phyloP scores from a whole-genome alignment of 176 grass and related monocot genomes.

The Phoenix roebelenii region DNA sequence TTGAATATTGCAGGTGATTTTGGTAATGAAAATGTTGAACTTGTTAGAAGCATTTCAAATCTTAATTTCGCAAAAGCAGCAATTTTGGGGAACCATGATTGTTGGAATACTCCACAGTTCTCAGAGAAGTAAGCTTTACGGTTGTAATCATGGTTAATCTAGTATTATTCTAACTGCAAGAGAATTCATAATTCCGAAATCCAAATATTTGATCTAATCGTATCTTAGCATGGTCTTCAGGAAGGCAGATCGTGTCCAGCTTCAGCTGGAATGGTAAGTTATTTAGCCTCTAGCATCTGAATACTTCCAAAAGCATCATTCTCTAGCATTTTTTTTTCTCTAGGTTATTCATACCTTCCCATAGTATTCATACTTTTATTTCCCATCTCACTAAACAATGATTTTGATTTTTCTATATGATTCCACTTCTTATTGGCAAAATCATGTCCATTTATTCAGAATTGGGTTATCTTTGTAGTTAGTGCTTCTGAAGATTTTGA shows the following conservation, averaged over 20 bases:
- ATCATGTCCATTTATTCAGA: too few relatives aligned
- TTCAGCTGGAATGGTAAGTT: conserved; percentile 71
- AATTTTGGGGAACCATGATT: conserved; percentile 98
- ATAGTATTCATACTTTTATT: too few relatives aligned
- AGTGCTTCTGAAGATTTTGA: too few relatives aligned
- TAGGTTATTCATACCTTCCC: not conserved
- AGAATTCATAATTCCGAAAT: conserved; percentile 7
- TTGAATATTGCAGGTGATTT: conserved; percentile 57
- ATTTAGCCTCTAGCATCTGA: conserved; percentile 3
- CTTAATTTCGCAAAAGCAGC: conserved; percentile 65
- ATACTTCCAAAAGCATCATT: not conserved
- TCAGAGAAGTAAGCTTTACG: conserved; percentile 61
- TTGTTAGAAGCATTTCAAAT: conserved; percentile 89
- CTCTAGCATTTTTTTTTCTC: not conserved
- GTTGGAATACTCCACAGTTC: conserved; percentile 77
- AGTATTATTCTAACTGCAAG: conserved; percentile 16
- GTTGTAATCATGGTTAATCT: conserved; percentile 12
- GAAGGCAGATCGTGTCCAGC: conserved; percentile 55
- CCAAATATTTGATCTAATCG: conserved; percentile 19
- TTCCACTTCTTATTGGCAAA: too few relatives aligned
- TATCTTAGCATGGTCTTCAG: conserved; percentile 43
- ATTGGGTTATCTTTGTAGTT: too few relatives aligned
- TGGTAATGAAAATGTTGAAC: conserved; percentile 89
- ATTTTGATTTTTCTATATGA: not conserved
- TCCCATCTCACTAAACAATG: too few relatives aligned